Base-by-base conservation (phyloP, 768 basidiomycete genomes). In the Pseudohyphozyma bogoriensis region DNA sequence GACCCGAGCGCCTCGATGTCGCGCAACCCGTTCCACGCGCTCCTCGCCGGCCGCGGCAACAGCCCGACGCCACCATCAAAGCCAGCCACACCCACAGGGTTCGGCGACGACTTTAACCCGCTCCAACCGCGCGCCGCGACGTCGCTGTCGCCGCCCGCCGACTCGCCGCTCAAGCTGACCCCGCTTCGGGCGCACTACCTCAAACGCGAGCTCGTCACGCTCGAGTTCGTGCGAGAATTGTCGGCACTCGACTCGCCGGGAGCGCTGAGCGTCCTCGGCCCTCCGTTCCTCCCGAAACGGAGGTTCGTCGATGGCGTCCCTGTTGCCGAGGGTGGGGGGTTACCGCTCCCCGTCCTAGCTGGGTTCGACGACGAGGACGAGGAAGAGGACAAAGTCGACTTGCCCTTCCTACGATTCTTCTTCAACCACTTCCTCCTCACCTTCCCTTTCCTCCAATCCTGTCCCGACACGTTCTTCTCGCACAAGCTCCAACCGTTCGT, bases 171-270 rank as follows among this genome's bases (percentile, higher is more conserved):
- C 36, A 33, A 42, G 20, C 55, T 96, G 51, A 88, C 89, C 1
- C 88, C 93, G 16, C 77, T 92, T 51, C 85, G 92, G 45, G 90
- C 92, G 6, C 95, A 99, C 72, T 99, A 99, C 75, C 87, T 99
- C 73, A 99, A 97, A 79, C 97, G 97, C 74, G 81, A 88, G 22
- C 83, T 99, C 58, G 80, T 96, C 46, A 82, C 86, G 67, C 83
- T 96, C 54, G 85, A 96, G 73, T 83, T 96, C 68, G 75, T 77
- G 68, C 76, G 75, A n/a, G 95, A 99, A 74, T 80, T 97, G 62
- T 78, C 82, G 61, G 76, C 77, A 26, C 78, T 90, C 65, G 81
- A 73, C 55, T 70, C 74, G 33, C 74, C 77, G 18, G 66, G 67
- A 40, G 68, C 89, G 0, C 79, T 97, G 58, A 89, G 90, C 16